phyloP scores from a whole-genome alignment of 1,284 basidiomycete genomes.

The Ustilago xerochloae region DNA sequence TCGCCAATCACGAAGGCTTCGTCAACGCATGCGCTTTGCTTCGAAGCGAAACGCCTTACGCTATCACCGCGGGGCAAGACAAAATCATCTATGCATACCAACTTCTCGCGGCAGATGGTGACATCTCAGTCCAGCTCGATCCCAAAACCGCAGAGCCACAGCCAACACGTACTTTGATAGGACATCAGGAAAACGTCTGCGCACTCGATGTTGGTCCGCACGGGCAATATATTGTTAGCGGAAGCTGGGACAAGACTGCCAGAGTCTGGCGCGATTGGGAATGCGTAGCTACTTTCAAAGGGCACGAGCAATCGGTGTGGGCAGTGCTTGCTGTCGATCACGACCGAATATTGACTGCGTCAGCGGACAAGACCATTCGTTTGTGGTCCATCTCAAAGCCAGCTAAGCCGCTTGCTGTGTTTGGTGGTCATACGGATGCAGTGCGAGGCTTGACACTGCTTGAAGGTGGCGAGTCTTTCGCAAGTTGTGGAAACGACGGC shows the following conservation, averaged over 20 bases:
- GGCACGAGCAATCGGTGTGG: conserved; percentile 93
- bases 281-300: conserved; percentile 80
- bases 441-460: conserved; percentile 85
- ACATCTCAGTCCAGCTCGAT: conserved; percentile 27
- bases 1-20: conserved; percentile 60
- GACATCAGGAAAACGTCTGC: conserved; percentile 92
- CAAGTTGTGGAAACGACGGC: conserved; percentile 89
- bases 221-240: conserved; percentile 78
- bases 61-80: conserved; percentile 64
- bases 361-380: conserved; percentile 93
- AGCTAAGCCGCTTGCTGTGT: conserved; percentile 71
- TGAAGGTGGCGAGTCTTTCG: conserved; percentile 84
- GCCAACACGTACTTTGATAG: conserved; percentile 69
- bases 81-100: conserved; percentile 61
- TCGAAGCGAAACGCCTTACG: conserved; percentile 21
- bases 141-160: conserved; percentile 28
- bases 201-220: conserved; percentile 73
- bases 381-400: conserved; percentile 77
- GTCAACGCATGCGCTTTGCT: conserved; percentile 58
- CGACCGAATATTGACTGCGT: conserved; percentile 84
- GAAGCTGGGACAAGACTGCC: conserved; percentile 97
- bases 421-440: conserved; percentile 86
- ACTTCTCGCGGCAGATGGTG: conserved; percentile 28
- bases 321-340: conserved; percentile 82
- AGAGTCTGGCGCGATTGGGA: conserved; percentile 86